Conservation (phyloP, 202 grass and related monocot species). For the Schoenoplectus triqueter region DNA sequence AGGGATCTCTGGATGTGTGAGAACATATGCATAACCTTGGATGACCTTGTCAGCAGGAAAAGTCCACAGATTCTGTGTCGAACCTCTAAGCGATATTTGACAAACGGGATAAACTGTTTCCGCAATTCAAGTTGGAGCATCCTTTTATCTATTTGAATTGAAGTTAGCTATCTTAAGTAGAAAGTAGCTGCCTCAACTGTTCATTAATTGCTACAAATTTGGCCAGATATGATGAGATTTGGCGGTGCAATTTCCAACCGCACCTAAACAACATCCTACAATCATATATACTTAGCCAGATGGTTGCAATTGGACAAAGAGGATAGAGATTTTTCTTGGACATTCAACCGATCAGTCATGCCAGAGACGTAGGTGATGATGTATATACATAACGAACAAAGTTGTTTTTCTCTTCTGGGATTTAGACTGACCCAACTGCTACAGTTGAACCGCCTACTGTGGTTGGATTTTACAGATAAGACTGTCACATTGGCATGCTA, state of each 20-base stretch:
- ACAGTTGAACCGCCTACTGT: neutral
- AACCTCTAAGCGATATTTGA: conserved; percentile 46
- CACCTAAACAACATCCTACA: neutral
- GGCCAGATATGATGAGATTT: neutral
- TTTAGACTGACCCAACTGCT: neutral
- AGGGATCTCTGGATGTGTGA: conserved; percentile 76
- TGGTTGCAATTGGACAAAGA: neutral
- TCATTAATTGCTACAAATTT: neutral
- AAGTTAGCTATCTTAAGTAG: neutral
- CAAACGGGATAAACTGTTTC: neutral
- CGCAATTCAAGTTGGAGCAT: conserved; percentile 3
- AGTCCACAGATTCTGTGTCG: conserved; percentile 77
- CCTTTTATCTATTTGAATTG: neutral
- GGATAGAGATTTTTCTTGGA: conserved; percentile 10
- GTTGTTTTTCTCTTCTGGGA: neutral
- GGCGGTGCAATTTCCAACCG: neutral
- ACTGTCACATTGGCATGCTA: neutral
- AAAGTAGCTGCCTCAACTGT: neutral
- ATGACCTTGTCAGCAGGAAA: conserved; percentile 83
- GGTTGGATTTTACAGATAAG: neutral
- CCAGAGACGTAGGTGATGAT: conserved; percentile 1
- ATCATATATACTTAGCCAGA: conserved; percentile 1
- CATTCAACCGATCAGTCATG: neutral
- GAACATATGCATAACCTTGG: conserved; percentile 90
- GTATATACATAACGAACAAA: conserved; percentile 7